Evolutionary conservation across 2,329 filamentous ascomycete species (phyloP).

Genomic region (Blastomyces parvus): DNA sequence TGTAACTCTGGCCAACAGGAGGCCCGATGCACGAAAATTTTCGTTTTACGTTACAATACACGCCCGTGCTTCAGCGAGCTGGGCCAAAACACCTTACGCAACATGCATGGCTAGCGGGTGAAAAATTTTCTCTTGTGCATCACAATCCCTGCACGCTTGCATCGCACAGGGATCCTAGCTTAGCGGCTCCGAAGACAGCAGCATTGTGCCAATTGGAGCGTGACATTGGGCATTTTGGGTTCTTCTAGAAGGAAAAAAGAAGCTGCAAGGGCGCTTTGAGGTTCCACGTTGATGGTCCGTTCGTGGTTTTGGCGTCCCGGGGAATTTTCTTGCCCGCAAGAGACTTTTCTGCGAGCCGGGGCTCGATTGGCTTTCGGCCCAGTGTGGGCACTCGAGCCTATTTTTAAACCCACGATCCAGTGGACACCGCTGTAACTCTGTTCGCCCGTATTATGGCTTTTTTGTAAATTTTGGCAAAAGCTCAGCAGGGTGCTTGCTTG

Average conservation of each 20-base stretch:
- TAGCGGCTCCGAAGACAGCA: background rate
- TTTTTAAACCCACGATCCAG: background rate
- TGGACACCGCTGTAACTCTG: background rate
- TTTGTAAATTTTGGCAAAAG: no score
- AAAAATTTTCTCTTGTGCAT: conserved; percentile 1
- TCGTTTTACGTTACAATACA: background rate
- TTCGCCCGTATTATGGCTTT: background rate
- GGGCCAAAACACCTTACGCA: background rate
- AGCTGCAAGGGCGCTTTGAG: background rate
- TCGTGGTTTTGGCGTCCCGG: background rate
- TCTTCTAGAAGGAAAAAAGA: background rate
- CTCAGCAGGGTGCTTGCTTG: background rate
- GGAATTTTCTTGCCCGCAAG: background rate
- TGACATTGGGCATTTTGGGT: background rate
- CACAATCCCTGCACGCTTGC: background rate
- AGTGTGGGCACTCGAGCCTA: background rate
- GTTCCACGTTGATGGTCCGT: background rate
- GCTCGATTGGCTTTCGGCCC: background rate
- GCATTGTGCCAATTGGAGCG: conserved; percentile 1
- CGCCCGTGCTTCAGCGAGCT: background rate
- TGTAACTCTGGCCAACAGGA: background rate
- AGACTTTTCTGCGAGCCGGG: background rate
- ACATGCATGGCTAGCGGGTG: background rate
- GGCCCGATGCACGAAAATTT: background rate
- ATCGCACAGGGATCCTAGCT: background rate